Evolutionary conservation across 192 early-diverging fungal genomes (phyloP), one percentile per base, ranked within the genome.

Genomic region (Coemansia sp.): DNA sequence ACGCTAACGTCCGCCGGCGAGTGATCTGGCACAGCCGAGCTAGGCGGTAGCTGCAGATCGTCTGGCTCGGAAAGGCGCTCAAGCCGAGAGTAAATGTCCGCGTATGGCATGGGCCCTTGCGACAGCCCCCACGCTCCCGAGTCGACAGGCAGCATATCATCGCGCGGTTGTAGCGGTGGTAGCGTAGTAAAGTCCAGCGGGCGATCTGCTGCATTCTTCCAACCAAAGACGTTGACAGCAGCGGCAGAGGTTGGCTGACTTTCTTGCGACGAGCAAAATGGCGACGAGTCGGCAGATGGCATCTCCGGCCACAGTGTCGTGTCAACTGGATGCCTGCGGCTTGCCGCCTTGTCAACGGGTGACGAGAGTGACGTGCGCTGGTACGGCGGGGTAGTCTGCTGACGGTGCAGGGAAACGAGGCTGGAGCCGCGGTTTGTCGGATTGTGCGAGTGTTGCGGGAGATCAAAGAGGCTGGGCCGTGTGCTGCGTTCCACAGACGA

Each of bases 291-390:
- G 39, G 58, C 53, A 46, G 39, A 46, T 17, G 8, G 39, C 39
- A 46, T 46, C 39, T 46, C 33, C 4, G 59, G n/a, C 51, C 54
- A 25, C 27, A 24, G 32, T 19, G 30, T 14, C 19, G 11, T n/a
- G 31, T 39, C 53, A 53, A 32, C 21, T 21, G 53, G 17, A 30
- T 30, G 60, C 67, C 23, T 24, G 32, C 57, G 10, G 31, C 32
- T 33, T 3, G 53, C 33, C n/a, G 71, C 30, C 56, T 67, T 73
- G 23, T 53, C 55, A 3, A 58, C 56, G 6, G 75, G 69, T 54
- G 75, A 71, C 20, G 75, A 77, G 14, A 77, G 63, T n/a, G 75
- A 77, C 4, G 75, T 77, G 54, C 69, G 69, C 24, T 71, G 75
- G 46, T 61, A 64, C 6, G 59, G 11, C 11, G 75, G 75, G 50